These are phyloP conservation scores for Filobasidium wieringae DNA, from an alignment of 768 basidiomycete species.

Conservation along the genomic window DNA sequence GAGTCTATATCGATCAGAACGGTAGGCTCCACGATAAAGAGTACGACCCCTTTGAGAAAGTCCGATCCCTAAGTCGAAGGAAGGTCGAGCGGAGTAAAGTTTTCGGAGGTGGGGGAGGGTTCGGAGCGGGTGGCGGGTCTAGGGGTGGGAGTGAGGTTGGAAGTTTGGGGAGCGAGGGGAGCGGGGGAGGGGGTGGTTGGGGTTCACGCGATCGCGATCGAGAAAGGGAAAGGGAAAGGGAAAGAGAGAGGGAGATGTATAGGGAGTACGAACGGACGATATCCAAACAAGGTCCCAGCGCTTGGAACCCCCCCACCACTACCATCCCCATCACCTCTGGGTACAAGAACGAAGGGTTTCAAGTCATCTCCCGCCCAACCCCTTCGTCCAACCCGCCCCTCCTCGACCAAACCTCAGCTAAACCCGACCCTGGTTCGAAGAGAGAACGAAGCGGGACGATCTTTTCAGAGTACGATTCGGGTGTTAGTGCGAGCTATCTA, in stretches of 20 bases:
- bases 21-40: conserved; percentile 37
- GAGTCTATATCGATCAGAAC: conserved; percentile 31
- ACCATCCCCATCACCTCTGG: too few relatives aligned
- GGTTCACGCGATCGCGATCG: conserved; percentile 3
- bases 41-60: conserved; percentile 36
- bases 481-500: conserved; percentile 8
- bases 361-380: too few relatives aligned
- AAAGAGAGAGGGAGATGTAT: conserved; percentile 13
- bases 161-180: conserved; percentile 6
- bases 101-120: conserved; percentile 26
- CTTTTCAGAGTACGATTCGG: conserved; percentile 10
- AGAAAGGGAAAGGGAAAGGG: conserved; percentile 21
- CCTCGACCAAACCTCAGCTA: too few relatives aligned
- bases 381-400: too few relatives aligned
- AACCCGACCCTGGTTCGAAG: conserved; percentile 2
- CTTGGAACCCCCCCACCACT: too few relatives aligned
- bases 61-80: conserved; percentile 24
- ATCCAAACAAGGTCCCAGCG: too few relatives aligned
- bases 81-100: conserved; percentile 23
- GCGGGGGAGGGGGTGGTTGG: conserved; percentile 1
- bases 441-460: conserved; percentile 1
- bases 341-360: too few relatives aligned
- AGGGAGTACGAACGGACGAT: too few relatives aligned
- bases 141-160: conserved; percentile 10
- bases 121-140: too few relatives aligned